These are phyloP conservation scores for Coniochaeta prunicola DNA, from an alignment of 2,329 filamentous ascomycete species.

Conservation along the genomic window DNA sequence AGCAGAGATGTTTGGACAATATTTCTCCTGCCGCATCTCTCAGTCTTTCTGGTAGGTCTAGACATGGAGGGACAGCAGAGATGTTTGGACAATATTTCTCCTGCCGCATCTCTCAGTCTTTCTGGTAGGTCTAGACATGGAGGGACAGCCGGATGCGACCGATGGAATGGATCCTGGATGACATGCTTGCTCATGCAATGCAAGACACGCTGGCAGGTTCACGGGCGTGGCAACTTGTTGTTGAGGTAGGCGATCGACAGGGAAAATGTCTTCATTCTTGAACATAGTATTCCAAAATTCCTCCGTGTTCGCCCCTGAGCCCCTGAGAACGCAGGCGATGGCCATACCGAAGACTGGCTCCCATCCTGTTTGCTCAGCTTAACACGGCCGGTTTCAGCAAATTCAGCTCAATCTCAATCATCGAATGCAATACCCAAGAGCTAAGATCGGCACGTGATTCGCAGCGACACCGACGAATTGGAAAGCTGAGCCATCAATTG, in stretches of 20 bases:
- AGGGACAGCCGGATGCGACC: background rate
- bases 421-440: background rate
- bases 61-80: background rate
- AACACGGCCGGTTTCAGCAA: background rate
- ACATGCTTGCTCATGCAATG: constrained; percentile 8
- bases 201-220: constrained; percentile 9
- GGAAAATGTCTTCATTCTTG: background rate
- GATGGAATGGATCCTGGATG: background rate
- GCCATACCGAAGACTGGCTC: background rate
- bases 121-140: background rate
- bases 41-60: background rate
- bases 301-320: background rate
- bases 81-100: background rate
- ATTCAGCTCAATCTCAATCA: background rate
- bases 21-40: background rate
- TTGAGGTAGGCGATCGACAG: background rate
- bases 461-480: constrained; percentile 1
- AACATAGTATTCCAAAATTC: background rate
- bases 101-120: background rate
- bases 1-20: background rate
- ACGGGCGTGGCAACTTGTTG: background rate
- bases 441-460: background rate
- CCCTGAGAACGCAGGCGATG: background rate
- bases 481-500: background rate
- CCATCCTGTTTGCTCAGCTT: background rate